phyloP scores from a whole-genome alignment of 2,329 filamentous ascomycete genomes.

The Aspergillus pseudonomiae region DNA sequence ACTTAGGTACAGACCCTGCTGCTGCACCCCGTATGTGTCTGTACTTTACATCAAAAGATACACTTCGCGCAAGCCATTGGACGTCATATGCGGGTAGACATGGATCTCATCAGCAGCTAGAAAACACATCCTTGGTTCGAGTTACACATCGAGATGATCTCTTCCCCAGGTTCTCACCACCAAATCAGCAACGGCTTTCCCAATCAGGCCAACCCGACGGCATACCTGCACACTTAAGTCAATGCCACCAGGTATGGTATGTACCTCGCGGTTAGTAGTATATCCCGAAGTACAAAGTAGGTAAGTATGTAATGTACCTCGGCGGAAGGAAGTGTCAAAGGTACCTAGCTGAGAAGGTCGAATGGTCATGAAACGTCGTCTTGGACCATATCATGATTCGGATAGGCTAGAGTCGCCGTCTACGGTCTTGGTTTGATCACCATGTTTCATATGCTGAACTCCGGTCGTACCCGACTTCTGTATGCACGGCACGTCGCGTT shows the following conservation, averaged over 20 bases:
- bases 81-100: neutral
- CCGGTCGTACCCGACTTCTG: conserved; percentile 5
- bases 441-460: neutral
- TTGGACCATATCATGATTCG: too few relatives aligned
- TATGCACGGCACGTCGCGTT: neutral
- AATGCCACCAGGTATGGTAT: neutral
- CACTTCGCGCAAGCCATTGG: neutral
- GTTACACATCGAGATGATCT: neutral
- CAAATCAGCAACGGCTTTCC: neutral
- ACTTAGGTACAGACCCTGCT: neutral
- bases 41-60: neutral
- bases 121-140: neutral
- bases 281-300: neutral
- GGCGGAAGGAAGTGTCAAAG: neutral
- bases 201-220: neutral
- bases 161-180: neutral
- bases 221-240: neutral
- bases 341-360: too few relatives aligned
- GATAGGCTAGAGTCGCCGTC: neutral
- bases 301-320: neutral
- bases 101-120: neutral
- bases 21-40: neutral
- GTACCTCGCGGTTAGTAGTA: neutral
- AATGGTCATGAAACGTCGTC: too few relatives aligned
- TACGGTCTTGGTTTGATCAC: neutral